phyloP scores from a whole-genome alignment of 495 filamentous ascomycete species.

The Poronia punctata region DNA sequence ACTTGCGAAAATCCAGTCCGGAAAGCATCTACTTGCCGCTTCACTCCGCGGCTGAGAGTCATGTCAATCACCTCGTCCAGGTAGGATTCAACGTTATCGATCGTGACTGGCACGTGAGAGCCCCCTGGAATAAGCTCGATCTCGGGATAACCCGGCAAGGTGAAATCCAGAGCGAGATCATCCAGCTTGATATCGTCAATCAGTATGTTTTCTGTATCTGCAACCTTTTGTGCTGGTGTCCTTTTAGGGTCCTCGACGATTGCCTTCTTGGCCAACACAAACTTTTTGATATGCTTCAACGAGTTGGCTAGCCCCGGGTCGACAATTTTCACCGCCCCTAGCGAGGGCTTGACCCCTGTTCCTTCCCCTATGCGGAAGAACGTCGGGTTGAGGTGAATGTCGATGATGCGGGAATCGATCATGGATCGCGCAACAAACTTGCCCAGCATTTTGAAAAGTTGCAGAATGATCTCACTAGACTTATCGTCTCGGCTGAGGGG shows the following conservation, averaged over 20 bases:
- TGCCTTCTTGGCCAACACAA: slow-evolving; percentile 70
- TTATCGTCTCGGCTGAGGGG: slow-evolving; percentile 83
- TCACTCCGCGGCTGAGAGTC: slow-evolving; percentile 82
- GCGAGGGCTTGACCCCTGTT: slow-evolving; percentile 68
- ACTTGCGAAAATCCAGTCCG: slow-evolving; percentile 88
- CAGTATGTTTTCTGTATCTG: slow-evolving; percentile 57
- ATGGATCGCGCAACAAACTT: slow-evolving; percentile 98
- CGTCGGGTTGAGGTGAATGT: slow-evolving; percentile 93
- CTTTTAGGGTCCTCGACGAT: slow-evolving; percentile 64
- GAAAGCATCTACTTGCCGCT: slow-evolving; percentile 87
- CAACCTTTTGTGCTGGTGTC: slow-evolving; percentile 59
- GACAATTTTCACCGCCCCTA: slow-evolving; percentile 87
- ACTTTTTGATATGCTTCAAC: slow-evolving; percentile 81
- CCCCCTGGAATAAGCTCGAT: slow-evolving; percentile 80
- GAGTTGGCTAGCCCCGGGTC: slow-evolving; percentile 82
- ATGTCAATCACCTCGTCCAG: slow-evolving; percentile 85
- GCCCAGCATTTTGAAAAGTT: slow-evolving; percentile 88
- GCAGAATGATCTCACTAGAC: slow-evolving; percentile 72
- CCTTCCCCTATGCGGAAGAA: slow-evolving; percentile 92
- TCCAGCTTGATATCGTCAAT: slow-evolving; percentile 73
- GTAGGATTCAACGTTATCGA: slow-evolving; percentile 83
- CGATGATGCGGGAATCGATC: slow-evolving; percentile 97
- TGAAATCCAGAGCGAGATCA: slow-evolving; percentile 88
- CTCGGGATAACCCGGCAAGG: slow-evolving; percentile 81
- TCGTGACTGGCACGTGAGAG: slow-evolving; percentile 65